Conservation (phyloP, 345 rosid genomes). For the Lumnitzera racemosa region DNA sequence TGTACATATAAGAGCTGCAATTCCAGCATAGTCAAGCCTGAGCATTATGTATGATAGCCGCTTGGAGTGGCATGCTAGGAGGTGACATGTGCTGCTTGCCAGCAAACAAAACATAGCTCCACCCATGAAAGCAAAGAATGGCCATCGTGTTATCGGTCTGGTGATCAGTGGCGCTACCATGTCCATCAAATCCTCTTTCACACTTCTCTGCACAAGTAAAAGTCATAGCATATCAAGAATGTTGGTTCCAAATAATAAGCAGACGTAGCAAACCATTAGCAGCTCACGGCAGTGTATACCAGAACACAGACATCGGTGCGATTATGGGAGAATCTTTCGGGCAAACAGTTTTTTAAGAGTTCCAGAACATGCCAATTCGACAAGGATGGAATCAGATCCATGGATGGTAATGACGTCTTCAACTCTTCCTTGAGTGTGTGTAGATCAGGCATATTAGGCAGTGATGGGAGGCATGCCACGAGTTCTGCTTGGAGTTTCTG, state of each 20-base stretch:
- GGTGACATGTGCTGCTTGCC: conserved; percentile 84
- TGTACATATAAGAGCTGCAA: conserved; percentile 78
- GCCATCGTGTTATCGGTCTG: conserved; percentile 88
- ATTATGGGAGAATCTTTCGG: conserved; percentile 70
- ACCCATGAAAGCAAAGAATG: conserved; percentile 79
- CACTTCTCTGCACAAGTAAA: conserved; percentile 34
- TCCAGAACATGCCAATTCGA: conserved; percentile 72
- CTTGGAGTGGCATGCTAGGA: conserved; percentile 82
- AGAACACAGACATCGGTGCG: conserved; percentile 74
- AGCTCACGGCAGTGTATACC: conserved; percentile 26
- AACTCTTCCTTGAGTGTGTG: conserved; percentile 41
- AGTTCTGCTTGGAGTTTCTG: conserved; percentile 59
- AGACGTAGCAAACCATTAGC: neutral
- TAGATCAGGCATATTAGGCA: conserved; percentile 51
- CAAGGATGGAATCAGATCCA: conserved; percentile 33
- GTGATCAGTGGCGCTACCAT: conserved; percentile 61
- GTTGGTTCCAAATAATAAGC: neutral
- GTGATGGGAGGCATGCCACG: conserved; percentile 60
- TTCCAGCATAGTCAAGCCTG: conserved; percentile 84
- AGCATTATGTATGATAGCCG: conserved; percentile 82
- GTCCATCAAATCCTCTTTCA: conserved; percentile 75
- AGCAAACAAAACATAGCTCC: conserved; percentile 97
- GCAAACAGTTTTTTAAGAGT: conserved; percentile 77
- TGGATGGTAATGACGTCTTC: conserved; percentile 26
- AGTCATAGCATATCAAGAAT: neutral